Percentiles rank a stretch among this genome's conserved stretches.
These are phyloP conservation scores for Omphalea diandra DNA, from an alignment of 441 rosid species.

Conservation along the genomic window DNA sequence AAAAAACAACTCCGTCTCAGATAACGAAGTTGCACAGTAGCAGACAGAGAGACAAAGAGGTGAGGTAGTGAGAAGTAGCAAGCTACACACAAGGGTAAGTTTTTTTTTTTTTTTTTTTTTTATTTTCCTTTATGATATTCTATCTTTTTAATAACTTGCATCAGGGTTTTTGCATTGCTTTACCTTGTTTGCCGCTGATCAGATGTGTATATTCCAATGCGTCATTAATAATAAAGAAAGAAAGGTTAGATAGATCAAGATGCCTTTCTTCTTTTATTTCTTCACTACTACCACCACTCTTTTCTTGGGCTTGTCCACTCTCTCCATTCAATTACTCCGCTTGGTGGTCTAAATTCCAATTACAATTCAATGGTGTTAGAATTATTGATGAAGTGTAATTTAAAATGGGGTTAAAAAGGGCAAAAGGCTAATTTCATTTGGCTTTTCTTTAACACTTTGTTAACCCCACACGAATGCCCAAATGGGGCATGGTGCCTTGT, in stretches of 20 bases:
- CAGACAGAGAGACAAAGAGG: slow-evolving; percentile 43
- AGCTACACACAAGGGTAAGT: slow-evolving; percentile 20
- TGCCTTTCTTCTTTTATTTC: too few relatives aligned
- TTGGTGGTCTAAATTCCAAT: too few relatives aligned
- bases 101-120: slow-evolving; percentile 27
- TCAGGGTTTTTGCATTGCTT: slow-evolving; percentile 16
- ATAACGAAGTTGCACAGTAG: slow-evolving; percentile 36
- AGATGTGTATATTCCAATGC: slow-evolving; percentile 53
- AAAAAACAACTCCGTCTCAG: slow-evolving; percentile 26
- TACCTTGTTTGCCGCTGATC: slow-evolving; percentile 26
- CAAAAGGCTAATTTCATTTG: not conserved
- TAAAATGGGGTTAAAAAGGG: too few relatives aligned
- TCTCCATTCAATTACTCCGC: too few relatives aligned
- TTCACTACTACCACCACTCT: too few relatives aligned
- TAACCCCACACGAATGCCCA: slow-evolving; percentile 42
- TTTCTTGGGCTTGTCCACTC: slow-evolving; percentile 12
- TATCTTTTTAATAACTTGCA: slow-evolving; percentile 14
- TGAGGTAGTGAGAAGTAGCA: slow-evolving; percentile 22
- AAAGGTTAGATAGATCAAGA: too few relatives aligned
- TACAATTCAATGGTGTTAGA: too few relatives aligned
- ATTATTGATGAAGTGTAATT: too few relatives aligned
- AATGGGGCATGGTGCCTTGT: slow-evolving; percentile 38
- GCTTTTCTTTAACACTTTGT: slow-evolving; percentile 7
- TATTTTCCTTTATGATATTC: slow-evolving; percentile 17
- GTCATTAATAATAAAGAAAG: slow-evolving; percentile 10